Evolutionary conservation across 495 filamentous ascomycete species (phyloP).

Genomic region (Cercophora scortea): DNA sequence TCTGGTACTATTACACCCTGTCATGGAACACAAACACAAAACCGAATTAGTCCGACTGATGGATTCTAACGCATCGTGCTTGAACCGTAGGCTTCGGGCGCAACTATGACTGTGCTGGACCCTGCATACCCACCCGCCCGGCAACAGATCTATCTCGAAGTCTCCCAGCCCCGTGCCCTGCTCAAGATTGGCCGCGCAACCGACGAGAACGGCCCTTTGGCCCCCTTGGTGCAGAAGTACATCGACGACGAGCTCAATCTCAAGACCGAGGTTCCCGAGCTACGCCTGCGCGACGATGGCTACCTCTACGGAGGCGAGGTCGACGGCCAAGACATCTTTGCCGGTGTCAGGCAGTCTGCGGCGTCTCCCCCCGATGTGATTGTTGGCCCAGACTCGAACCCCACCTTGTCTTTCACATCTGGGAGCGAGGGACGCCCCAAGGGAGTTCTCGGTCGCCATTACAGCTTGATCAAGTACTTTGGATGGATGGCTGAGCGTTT

Average conservation of each 20-base stretch:
- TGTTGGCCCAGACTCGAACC: constrained; percentile 85
- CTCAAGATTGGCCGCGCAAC: constrained; percentile 76
- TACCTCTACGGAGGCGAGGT: constrained; percentile 57
- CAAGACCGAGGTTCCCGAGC: constrained; percentile 66
- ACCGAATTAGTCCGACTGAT: too few relatives aligned
- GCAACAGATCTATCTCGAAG: constrained; percentile 87
- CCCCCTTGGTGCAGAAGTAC: constrained; percentile 61
- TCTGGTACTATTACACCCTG: constrained; percentile 23
- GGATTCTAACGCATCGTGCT: too few relatives aligned
- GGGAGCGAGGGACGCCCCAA: constrained; percentile 70
- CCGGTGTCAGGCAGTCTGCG: constrained; percentile 43
- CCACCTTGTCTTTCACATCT: constrained; percentile 78
- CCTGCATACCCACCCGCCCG: constrained; percentile 81
- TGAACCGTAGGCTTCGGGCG: constrained; percentile 43
- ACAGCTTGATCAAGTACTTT: constrained; percentile 78
- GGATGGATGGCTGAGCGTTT: constrained; percentile 89
- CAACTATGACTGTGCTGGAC: constrained; percentile 78
- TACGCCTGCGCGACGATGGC: constrained; percentile 71
- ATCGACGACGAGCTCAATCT: constrained; percentile 67
- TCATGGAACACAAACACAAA: too few relatives aligned
- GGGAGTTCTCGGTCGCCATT: constrained; percentile 86
- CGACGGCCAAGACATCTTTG: constrained; percentile 60
- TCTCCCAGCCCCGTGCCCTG: constrained; percentile 71
- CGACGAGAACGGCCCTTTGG: constrained; percentile 62
- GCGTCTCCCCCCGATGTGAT: constrained; percentile 57